A percentile compares a stretch with the other conserved stretches of the same genome.
phyloP scores from a whole-genome alignment of 1,139 yeast species.

The Pichia sp. region DNA sequence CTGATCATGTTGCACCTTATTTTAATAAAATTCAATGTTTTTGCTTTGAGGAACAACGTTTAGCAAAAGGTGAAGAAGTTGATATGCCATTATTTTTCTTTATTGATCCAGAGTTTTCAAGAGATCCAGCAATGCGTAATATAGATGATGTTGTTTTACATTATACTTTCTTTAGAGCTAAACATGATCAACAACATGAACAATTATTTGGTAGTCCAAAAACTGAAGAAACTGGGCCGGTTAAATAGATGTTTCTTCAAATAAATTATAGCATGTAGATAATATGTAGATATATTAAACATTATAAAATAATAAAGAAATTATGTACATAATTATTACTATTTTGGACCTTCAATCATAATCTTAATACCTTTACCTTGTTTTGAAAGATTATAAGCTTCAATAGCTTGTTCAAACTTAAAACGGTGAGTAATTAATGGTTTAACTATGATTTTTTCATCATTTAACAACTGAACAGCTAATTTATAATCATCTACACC shows the following conservation, averaged over 20 bases:
- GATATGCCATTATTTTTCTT: conserved; percentile 99
- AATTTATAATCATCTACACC: conserved; percentile 72
- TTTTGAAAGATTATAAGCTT: conserved; percentile 69
- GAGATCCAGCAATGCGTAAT: conserved; percentile 89
- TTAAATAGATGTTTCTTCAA: background rate
- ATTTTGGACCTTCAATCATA: conserved; percentile 47
- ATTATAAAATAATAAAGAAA: background rate
- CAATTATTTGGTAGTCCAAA: conserved; percentile 19
- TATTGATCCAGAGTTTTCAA: conserved; percentile 95
- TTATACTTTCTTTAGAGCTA: conserved; percentile 83
- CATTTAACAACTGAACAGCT: conserved; percentile 60
- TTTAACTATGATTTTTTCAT: conserved; percentile 57
- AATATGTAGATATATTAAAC: background rate
- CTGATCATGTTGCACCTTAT: conserved; percentile 94
- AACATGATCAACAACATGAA: conserved; percentile 28
- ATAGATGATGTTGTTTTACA: conserved; percentile 87
- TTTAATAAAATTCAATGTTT: conserved; percentile 96
- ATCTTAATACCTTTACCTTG: conserved; percentile 55
- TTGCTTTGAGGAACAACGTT: conserved; percentile 93
- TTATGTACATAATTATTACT: background rate
- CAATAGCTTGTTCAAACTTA: conserved; percentile 65
- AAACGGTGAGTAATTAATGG: conserved; percentile 73
- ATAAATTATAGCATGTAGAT: too few species aligned
- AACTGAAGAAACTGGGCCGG: background rate
- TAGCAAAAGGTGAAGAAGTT: conserved; percentile 94